These are phyloP conservation scores for Aspergillus persii DNA, from an alignment of 2,329 filamentous ascomycete genomes.

Conservation along the genomic window DNA sequence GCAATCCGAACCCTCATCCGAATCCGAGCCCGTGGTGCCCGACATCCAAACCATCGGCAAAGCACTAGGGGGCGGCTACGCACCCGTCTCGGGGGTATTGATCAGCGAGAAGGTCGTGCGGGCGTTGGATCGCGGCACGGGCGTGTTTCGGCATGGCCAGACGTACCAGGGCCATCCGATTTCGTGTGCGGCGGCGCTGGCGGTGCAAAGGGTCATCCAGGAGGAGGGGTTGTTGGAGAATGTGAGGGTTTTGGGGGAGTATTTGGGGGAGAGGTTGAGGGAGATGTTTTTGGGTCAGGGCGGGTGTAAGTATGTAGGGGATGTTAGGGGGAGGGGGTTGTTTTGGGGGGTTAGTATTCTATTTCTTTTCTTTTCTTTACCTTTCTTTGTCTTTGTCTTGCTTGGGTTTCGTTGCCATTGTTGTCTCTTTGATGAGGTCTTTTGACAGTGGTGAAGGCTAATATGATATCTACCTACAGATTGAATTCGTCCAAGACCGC, in stretches of 20 bases:
- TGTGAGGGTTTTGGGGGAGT: conserved; percentile 53
- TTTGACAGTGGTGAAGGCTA: neutral
- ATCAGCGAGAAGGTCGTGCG: conserved; percentile 51
- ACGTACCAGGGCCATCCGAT: conserved; percentile 61
- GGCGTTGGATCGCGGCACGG: conserved; percentile 47
- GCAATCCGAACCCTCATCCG: conserved; percentile 49
- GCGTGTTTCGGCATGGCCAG: conserved; percentile 58
- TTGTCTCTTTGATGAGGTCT: too few species aligned
- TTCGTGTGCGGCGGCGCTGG: conserved; percentile 58
- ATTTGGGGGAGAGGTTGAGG: conserved; percentile 44
- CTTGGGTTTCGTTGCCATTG: neutral
- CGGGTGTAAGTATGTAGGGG: conserved; percentile 51
- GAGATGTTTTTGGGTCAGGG: conserved; percentile 34
- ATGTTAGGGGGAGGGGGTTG: conserved; percentile 58
- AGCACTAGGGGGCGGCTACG: conserved; percentile 57
- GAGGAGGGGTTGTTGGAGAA: conserved; percentile 60
- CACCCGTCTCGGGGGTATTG: conserved; percentile 55
- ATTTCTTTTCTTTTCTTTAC: neutral
- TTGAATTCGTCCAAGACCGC: conserved; percentile 60
- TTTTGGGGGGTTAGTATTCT: conserved; percentile 56
- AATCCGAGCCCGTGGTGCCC: conserved; percentile 57
- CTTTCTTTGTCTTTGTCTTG: neutral
- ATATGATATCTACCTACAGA: conserved; percentile 20
- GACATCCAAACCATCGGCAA: conserved; percentile 62
- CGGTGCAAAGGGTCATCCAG: conserved; percentile 59